These are phyloP conservation scores for Crassisporium funariophilum DNA, from an alignment of 768 basidiomycete species.

Conservation along the genomic window DNA sequence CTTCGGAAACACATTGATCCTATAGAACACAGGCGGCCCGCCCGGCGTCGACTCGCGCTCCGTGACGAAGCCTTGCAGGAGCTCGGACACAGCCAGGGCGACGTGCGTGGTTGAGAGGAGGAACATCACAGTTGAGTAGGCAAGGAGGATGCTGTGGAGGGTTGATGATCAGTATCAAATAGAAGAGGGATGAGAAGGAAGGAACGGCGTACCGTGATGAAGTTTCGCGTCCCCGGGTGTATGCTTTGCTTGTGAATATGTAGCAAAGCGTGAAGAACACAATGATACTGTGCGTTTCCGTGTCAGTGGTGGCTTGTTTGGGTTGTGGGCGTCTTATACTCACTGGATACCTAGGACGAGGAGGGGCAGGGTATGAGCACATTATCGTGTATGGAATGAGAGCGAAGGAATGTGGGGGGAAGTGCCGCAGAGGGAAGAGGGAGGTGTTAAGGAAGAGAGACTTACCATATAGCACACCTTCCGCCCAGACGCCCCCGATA, in stretches of 20 bases:
- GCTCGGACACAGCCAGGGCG: slow-evolving; percentile 24
- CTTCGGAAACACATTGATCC: slow-evolving; percentile 27
- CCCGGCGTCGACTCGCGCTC: slow-evolving; percentile 14
- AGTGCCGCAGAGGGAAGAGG: not conserved
- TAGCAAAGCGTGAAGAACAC: slow-evolving; percentile 26
- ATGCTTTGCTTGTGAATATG: slow-evolving; percentile 19
- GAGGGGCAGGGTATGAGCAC: no score
- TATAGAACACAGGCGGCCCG: slow-evolving; percentile 21
- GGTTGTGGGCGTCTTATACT: slow-evolving; percentile 2
- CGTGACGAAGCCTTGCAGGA: slow-evolving; percentile 28
- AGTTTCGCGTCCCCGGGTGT: slow-evolving; percentile 21
- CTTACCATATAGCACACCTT: slow-evolving; percentile 30
- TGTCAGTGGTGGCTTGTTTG: not conserved
- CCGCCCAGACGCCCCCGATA: slow-evolving; percentile 32
- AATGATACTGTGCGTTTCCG: slow-evolving; percentile 18
- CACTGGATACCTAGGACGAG: slow-evolving; percentile 27
- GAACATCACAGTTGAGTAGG: slow-evolving; percentile 27
- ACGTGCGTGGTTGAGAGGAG: slow-evolving; percentile 27
- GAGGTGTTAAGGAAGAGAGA: no score
- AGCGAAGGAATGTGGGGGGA: no score
- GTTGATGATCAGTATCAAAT: not conserved
- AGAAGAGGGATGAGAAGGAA: not conserved
- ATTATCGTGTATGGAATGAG: no score
- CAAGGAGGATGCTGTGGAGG: slow-evolving; percentile 19
- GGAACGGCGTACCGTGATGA: slow-evolving; percentile 17